Evolutionary conservation across 108 stramenopile genomes (phyloP), one percentile per base, ranked within the genome.

Genomic region (Phaeodactylum tricornutum): DNA sequence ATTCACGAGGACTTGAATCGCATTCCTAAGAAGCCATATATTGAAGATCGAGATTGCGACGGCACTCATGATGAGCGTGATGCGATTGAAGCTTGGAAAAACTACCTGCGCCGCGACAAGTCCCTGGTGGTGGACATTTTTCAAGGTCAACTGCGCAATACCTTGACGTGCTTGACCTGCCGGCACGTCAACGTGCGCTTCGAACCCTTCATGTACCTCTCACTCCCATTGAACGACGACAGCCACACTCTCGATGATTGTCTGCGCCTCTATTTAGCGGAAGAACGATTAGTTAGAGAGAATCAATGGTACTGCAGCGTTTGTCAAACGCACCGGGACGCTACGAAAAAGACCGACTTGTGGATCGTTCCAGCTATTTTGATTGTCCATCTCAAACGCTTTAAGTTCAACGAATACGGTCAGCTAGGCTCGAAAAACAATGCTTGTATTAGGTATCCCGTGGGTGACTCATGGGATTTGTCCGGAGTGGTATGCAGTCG

Each of bases 1-100:
- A 74, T 97, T 32, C 94, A 95, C 54, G 89, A 94, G 66, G 96
- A 95, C 57, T 62, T 97, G 44, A 97, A 97, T 66, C 71, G 94
- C 31, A 92, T 97, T 14, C 64, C 71, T 27, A 74, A 70, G 20
- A 72, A 81, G 35, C 89, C 90, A 2, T 87, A 90, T 55, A 67
- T 92, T 1, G 79, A 87, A 50, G 89, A 90, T 37, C 64, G 74
- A 2, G 93, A 94, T 51, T 87, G 78, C 44, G 88, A 87, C 47
- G 91, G 82, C 3, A 71, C 57, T 17, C 67, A 74, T 20, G 82
- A 91, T 51, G 81, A 81, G 25, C 69, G 62, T 4, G 79, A 90
- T 43, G 93, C 92, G 4, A 74, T 84, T 11, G 60, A 72, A 30
- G 78, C 90, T 11, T 96, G 93, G 92, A 66, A 78, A 15, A 72